Evolutionary conservation across 192 early-diverging fungal genomes (phyloP), one percentile per base, ranked within the genome.

Genomic region (Jimgerdemannia flammicorona): DNA sequence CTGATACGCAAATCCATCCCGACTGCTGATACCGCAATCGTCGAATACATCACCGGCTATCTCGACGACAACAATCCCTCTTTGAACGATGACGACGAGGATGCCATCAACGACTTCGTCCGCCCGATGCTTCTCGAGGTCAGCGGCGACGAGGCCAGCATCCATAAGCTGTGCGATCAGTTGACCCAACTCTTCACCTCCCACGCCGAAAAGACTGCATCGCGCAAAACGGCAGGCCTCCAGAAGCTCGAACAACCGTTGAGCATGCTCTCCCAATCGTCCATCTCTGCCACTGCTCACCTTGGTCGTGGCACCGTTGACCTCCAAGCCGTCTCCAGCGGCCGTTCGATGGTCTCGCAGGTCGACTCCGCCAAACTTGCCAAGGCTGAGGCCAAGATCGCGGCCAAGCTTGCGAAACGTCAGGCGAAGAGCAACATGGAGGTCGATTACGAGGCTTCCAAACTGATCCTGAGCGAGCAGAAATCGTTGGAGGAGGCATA

Each of bases 311-410:
- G 79, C 40, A 70, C 78, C n/a, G 87, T 91, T 1, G 92, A 93
- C 80, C 83, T 94, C 43, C 87, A 93, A 42, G 84, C 90, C 44
- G 82, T 90, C 4, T 78, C 77, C 65, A 88, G 84, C 70, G 92
- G 92, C 44, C 89, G 91, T 43, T 83, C 81, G 43, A 83, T 93
- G 70, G 85, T 88, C 14, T 91, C 90, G 43, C 91, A 93, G 82
- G 94, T 93, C 6, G 91, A 93, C 70, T 79, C 90, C 59, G 85
- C 90, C 70, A 98, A 97, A 83, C 85, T 98, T 74, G 87, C 92
- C 73, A 95, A 96, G 77, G 96, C 96, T 41, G 96, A 99, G 85
- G 89, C 89, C 49, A 96, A 96, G 80, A 92, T 96, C 79, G 94
- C 92, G 9, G 89, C 91, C 70, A 99, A 99, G 88, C 89, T 94